Percentiles rank a stretch among this genome's conserved stretches.
phyloP scores from a whole-genome alignment of 2,329 filamentous ascomycete species.

The Cercospora sp. region DNA sequence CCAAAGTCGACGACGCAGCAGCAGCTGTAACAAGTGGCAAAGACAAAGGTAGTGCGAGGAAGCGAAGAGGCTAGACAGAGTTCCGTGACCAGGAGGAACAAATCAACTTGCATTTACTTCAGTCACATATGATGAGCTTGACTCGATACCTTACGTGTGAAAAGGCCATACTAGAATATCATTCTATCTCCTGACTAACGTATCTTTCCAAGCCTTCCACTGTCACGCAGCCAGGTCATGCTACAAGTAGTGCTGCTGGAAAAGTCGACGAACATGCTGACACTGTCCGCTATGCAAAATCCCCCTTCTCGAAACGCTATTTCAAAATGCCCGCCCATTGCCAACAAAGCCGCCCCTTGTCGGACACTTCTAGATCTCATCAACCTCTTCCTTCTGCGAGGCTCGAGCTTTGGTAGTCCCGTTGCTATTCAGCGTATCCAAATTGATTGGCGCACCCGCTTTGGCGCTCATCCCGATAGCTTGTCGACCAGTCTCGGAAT shows the following conservation, averaged over 20 bases:
- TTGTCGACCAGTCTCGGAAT: slow-evolving; percentile 78
- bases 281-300: slow-evolving; percentile 11
- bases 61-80: neutral
- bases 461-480: slow-evolving; percentile 68
- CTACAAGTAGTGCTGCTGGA: neutral
- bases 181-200: neutral
- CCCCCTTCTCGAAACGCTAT: slow-evolving; percentile 1
- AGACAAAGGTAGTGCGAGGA: slow-evolving; percentile 11
- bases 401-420: slow-evolving; percentile 43
- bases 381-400: slow-evolving; percentile 37
- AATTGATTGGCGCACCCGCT: slow-evolving; percentile 56
- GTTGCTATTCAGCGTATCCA: slow-evolving; percentile 38
- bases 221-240: neutral
- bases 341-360: neutral
- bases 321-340: neutral
- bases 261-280: neutral
- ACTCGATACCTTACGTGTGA: neutral
- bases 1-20: slow-evolving; percentile 18
- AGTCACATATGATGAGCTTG: neutral
- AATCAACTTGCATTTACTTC: neutral
- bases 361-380: slow-evolving; percentile 37
- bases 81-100: neutral
- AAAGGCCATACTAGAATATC: neutral
- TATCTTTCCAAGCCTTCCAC: neutral
- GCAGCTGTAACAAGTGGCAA: slow-evolving; percentile 13